Base-by-base conservation (phyloP, 2,329 filamentous ascomycete genomes). In the Ceratocystiopsis brevicomis region DNA sequence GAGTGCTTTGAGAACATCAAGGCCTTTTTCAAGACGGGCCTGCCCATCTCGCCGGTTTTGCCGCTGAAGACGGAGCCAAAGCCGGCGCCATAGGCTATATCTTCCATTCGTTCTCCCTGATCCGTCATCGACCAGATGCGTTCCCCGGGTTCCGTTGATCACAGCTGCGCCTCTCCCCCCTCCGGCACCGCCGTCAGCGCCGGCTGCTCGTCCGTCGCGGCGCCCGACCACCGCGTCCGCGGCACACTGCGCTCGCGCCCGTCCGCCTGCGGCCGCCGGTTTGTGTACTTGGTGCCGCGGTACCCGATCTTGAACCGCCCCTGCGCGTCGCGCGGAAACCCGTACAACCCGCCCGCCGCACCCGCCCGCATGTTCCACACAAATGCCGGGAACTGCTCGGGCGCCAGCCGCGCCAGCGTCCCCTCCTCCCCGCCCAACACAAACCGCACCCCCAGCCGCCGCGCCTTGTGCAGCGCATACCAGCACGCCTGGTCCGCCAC, bases 401-500 rank as follows among this genome's bases (percentile, higher is more conserved):
- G 59, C 0, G 56, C 52, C 38, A 66, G 64, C 2, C 57, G 57
- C 1, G 60, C 52, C 30, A 65, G 56, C 4, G 47, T 39, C 1
- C 62, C 62, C 6, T 45, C 34, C 0, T 45, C 34, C 0, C 49
- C 38, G 4, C 57, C 61, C 2, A 69, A 56, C 3, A 68, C 46
- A 37, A 65, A 60, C 36, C 57, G 57, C 1, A 64, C 66, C 0
- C 67, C 66, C 2, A 59, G 51, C 4, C 42, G 48, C 14, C 51
- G 51, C 0, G 63, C 63, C 21, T 65, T 61, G 50, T 67, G 56
- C 1, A 67, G 56, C 0, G 62, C 65, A 42, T 61, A 63, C 0
- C 54, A 54, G 44, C 66, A 70, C 0, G 64, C 63, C 44, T 64
- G 66, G 44, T 66, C 62, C 0, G 66, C 66, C 15, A 59, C 49